phyloP scores from a whole-genome alignment of 345 rosid genomes.

The Rubroshorea leprosula region DNA sequence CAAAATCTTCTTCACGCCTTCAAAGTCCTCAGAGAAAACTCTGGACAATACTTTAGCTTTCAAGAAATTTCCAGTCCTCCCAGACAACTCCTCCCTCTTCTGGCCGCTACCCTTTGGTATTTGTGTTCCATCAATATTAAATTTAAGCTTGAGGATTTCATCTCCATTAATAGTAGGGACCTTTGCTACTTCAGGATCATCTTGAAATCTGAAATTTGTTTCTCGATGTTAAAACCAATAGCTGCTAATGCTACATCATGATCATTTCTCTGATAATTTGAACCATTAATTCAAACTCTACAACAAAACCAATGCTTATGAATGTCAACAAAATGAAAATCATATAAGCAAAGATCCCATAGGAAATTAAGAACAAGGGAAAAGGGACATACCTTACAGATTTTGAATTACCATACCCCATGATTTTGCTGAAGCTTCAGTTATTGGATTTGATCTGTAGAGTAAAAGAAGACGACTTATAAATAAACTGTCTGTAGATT shows the following conservation, averaged over 20 bases:
- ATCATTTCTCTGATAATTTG: not conserved
- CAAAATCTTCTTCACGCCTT: slow-evolving; percentile 27
- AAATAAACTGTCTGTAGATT: not conserved
- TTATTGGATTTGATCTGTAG: not conserved
- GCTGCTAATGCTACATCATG: not conserved
- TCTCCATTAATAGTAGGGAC: slow-evolving; percentile 3
- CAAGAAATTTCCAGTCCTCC: slow-evolving; percentile 13
- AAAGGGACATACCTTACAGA: slow-evolving; percentile 26
- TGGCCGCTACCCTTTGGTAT: slow-evolving; percentile 6
- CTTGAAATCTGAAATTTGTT: slow-evolving; percentile 30
- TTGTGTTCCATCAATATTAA: slow-evolving; percentile 16
- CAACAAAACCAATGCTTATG: too few species aligned
- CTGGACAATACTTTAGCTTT: slow-evolving; percentile 32
- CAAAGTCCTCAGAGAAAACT: slow-evolving; percentile 59
- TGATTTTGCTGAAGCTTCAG: not conserved
- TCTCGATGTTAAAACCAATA: not conserved
- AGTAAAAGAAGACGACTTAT: not conserved
- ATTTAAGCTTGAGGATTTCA: slow-evolving; percentile 7
- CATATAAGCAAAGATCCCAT: too few species aligned
- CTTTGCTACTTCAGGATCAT: slow-evolving; percentile 20
- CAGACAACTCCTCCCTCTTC: slow-evolving; percentile 6
- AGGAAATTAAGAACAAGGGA: not conserved
- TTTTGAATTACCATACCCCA: slow-evolving; percentile 10
- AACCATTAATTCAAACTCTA: not conserved
- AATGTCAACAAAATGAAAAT: too few species aligned